Base-by-base conservation (phyloP, 306 rosid species). In the Cucurbita maxima region DNA sequence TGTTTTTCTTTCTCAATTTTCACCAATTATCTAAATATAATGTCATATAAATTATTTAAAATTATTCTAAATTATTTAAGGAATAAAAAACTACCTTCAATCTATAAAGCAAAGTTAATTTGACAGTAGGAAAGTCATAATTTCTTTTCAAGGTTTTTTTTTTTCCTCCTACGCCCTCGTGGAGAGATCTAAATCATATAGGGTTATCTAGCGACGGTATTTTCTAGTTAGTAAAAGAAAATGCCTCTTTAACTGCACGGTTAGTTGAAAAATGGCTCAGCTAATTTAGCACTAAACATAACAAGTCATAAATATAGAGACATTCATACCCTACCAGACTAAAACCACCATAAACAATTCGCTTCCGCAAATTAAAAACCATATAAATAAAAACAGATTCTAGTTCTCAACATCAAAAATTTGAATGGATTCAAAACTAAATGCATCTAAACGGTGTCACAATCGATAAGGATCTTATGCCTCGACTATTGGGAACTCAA, bases 401-500 rank as follows among this genome's bases (percentile, higher is more conserved):
- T 70, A 70, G 74, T 22, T 30, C 74, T 69, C 74, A 70, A 48
- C 58, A 50, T 50, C 44, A 70, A 70, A 70, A 70, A 50, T 50
- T 70, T 70, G 74, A 34, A 50, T 70, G 58, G 51, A 45, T 70
- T 50, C 13, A 3, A 3, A 37, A 70, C 59, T 30, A 70, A 70
- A 70, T 14, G 74, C 45, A 50, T 70, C 74, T 48, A 70, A 48
- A 25, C 3, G 58, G 58, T 7, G 7, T 68, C 14, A 30, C 22
- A 50, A 50, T 14, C 43, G 44, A 30, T 4, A 1, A 30, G 20
- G 74, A 37, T n/a, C 1, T 73, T 43, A 73, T 2, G 78, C 78
- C 61, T 75, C 78, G 0, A 72, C 62, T 0, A 75, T 51, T 0
- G 78, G 78, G 58, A 48, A 62, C 60, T 75, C 78, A 18, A 75